Percentiles rank a stretch among this genome's conserved stretches.
Evolutionary conservation across 805 yeast species (phyloP).

Genomic region (Ogataea glucozyma): DNA sequence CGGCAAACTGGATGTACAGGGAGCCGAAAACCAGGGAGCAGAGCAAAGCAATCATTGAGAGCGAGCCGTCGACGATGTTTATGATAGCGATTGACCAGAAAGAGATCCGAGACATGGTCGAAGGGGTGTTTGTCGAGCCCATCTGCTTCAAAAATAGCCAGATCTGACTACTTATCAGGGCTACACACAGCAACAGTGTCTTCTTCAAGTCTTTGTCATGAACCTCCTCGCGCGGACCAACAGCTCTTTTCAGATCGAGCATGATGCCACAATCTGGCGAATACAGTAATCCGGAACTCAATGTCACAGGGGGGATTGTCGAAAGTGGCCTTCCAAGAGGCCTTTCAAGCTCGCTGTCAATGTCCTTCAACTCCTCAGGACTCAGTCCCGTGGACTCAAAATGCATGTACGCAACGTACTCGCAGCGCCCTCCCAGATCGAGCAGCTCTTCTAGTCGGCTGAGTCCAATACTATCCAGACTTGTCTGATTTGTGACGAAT

Average conservation of each 20-base stretch:
- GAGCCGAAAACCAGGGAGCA: constrained; percentile 55
- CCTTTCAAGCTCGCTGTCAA: constrained; percentile 69
- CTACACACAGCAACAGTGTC: constrained; percentile 44
- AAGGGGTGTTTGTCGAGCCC: constrained; percentile 73
- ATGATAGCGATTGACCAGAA: constrained; percentile 66
- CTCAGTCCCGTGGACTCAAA: constrained; percentile 59
- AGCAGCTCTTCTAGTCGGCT: constrained; percentile 40
- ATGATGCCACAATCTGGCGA: constrained; percentile 88
- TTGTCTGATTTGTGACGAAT: constrained; percentile 45
- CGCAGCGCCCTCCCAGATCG: constrained; percentile 53
- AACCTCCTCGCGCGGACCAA: constrained; percentile 63
- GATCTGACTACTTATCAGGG: constrained; percentile 53
- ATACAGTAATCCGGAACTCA: constrained; percentile 62
- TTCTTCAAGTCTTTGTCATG: constrained; percentile 39
- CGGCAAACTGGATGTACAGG: constrained; percentile 65
- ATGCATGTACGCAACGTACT: constrained; percentile 68
- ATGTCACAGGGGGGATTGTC: constrained; percentile 52
- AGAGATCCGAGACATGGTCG: constrained; percentile 72
- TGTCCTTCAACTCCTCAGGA: constrained; percentile 51
- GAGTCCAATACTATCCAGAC: constrained; percentile 39
- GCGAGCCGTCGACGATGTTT: constrained; percentile 66
- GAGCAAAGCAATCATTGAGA: constrained; percentile 62
- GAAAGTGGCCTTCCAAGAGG: constrained; percentile 83
- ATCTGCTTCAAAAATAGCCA: constrained; percentile 66
- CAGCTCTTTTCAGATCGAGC: constrained; percentile 38